These are phyloP conservation scores for Hemileia vastatrix DNA, from an alignment of 1,284 basidiomycete species.

Conservation along the genomic window DNA sequence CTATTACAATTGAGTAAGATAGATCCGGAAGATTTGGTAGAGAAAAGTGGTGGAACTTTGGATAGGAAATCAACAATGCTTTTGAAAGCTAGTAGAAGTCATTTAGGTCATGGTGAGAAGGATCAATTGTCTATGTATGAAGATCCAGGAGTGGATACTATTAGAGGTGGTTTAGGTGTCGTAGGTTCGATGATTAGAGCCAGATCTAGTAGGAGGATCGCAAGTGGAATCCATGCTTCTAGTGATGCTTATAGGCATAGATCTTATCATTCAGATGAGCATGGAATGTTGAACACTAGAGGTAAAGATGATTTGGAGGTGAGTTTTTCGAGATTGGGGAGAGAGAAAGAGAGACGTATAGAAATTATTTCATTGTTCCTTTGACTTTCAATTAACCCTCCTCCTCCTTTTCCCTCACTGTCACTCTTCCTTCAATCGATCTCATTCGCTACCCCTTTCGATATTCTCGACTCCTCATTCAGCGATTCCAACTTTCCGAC, in stretches of 20 bases:
- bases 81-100: slow-evolving; percentile 35
- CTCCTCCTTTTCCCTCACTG: too few relatives aligned
- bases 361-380: not conserved
- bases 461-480: too few relatives aligned
- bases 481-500: too few relatives aligned
- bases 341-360: not conserved
- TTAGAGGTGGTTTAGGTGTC: slow-evolving; percentile 40
- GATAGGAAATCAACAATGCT: slow-evolving; percentile 39
- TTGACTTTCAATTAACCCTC: too few relatives aligned
- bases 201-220: slow-evolving; percentile 31
- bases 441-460: too few relatives aligned
- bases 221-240: slow-evolving; percentile 30
- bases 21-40: slow-evolving; percentile 38
- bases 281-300: slow-evolving; percentile 37
- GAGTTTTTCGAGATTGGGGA: not conserved
- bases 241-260: slow-evolving; percentile 32
- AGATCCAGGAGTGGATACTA: slow-evolving; percentile 41
- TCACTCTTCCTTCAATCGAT: too few relatives aligned
- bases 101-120: slow-evolving; percentile 26
- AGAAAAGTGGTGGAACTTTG: slow-evolving; percentile 30
- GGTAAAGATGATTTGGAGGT: slow-evolving; percentile 32
- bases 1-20: slow-evolving; percentile 43
- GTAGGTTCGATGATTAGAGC: slow-evolving; percentile 41
- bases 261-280: slow-evolving; percentile 25
- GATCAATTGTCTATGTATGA: slow-evolving; percentile 29